Percentiles rank a stretch among this genome's conserved stretches.
These are phyloP conservation scores for Solanum tarapatanum DNA, from an alignment of 257 asterid genomes.

Conservation along the genomic window DNA sequence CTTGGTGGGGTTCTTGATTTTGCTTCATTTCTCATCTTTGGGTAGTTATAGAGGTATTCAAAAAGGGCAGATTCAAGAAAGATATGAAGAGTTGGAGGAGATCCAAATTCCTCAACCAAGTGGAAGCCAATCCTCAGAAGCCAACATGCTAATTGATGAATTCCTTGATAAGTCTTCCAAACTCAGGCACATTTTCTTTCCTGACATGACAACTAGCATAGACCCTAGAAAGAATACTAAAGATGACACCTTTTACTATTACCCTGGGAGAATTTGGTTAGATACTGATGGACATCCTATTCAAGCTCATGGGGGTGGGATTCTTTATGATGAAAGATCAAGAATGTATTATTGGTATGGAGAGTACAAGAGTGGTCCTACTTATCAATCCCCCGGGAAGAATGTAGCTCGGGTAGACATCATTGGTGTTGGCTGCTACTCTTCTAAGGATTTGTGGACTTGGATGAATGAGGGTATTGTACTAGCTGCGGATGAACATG, in stretches of 20 bases:
- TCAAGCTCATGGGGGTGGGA: constrained; percentile 75
- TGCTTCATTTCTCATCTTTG: constrained; percentile 10
- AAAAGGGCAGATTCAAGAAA: not conserved
- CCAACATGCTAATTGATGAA: constrained; percentile 15
- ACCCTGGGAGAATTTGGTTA: constrained; percentile 52
- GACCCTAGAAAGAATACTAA: constrained; percentile 27
- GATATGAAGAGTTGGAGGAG: constrained; percentile 11
- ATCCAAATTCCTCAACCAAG: constrained; percentile 5
- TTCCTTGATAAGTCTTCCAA: constrained; percentile 20
- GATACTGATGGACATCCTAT: constrained; percentile 61
- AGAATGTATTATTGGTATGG: constrained; percentile 62
- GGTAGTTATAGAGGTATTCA: not conserved
- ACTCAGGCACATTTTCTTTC: constrained; percentile 41
- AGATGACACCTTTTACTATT: constrained; percentile 4
- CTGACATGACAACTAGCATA: constrained; percentile 10
- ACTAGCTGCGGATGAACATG: constrained; percentile 26
- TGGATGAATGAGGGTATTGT: constrained; percentile 67
- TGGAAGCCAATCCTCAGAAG: not conserved
- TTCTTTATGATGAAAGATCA: constrained; percentile 27
- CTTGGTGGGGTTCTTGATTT: constrained; percentile 9
- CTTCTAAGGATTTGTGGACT: constrained; percentile 50
- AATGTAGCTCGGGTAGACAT: constrained; percentile 59
- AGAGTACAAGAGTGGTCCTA: constrained; percentile 47
- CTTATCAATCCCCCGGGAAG: constrained; percentile 21
- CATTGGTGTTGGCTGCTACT: constrained; percentile 60